Conservation (phyloP, 2,329 filamentous ascomycete species). For the Phaeosphaeria sp. region DNA sequence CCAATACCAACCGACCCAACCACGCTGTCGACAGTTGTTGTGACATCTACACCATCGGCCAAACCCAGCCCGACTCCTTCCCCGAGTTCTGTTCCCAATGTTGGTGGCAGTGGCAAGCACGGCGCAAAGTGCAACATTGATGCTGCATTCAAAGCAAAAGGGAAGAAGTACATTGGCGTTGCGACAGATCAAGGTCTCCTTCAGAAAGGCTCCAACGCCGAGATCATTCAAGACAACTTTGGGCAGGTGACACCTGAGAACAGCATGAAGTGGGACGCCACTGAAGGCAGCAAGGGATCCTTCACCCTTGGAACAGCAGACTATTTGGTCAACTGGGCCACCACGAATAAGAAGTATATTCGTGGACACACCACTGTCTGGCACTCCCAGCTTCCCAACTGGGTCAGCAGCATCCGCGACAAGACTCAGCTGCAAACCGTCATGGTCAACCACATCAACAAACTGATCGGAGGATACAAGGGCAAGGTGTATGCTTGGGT, state of each 20-base stretch:
- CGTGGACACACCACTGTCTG: slow-evolving; percentile 71
- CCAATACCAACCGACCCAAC: neutral
- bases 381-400: slow-evolving; percentile 61
- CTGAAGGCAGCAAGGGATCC: slow-evolving; percentile 55
- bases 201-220: slow-evolving; percentile 56
- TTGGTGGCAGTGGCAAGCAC: slow-evolving; percentile 5
- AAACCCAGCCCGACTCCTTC: neutral
- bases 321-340: slow-evolving; percentile 65
- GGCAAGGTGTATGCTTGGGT: slow-evolving; percentile 67
- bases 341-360: slow-evolving; percentile 61
- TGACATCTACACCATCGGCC: neutral
- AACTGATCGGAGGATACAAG: slow-evolving; percentile 65
- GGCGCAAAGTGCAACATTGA: slow-evolving; percentile 52
- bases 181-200: slow-evolving; percentile 63
- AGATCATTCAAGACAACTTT: slow-evolving; percentile 66
- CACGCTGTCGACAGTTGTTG: neutral
- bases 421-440: slow-evolving; percentile 60
- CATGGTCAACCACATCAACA: slow-evolving; percentile 66
- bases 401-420: slow-evolving; percentile 65
- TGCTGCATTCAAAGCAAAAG: slow-evolving; percentile 63
- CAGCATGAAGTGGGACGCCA: slow-evolving; percentile 71
- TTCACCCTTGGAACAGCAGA: slow-evolving; percentile 67
- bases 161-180: slow-evolving; percentile 71
- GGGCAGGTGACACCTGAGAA: slow-evolving; percentile 72
- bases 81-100: neutral